phyloP scores from a whole-genome alignment of 2,329 filamentous ascomycete species.

The Fusarium praegraminearum region DNA sequence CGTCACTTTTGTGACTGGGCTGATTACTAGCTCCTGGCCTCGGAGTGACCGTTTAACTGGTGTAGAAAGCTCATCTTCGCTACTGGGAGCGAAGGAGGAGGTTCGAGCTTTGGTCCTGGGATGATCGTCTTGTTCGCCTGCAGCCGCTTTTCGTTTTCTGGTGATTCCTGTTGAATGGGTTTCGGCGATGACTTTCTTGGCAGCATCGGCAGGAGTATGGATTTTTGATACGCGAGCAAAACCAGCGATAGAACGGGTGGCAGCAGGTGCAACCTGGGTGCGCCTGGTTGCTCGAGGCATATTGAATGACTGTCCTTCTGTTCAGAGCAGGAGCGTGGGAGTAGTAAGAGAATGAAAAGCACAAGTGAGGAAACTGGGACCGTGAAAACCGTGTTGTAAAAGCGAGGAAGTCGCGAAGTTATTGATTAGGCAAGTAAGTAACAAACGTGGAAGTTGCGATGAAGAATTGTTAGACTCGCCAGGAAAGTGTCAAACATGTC shows the following conservation, averaged over 20 bases:
- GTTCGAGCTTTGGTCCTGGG: slow-evolving; percentile 45
- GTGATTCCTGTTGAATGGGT: slow-evolving; percentile 35
- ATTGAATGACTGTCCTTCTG: slow-evolving; percentile 1
- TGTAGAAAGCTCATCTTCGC: slow-evolving; percentile 47
- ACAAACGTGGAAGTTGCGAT: slow-evolving; percentile 13
- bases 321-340: slow-evolving; percentile 2
- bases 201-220: slow-evolving; percentile 42
- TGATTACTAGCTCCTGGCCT: slow-evolving; percentile 40
- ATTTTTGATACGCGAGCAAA: slow-evolving; percentile 64
- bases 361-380: slow-evolving; percentile 5
- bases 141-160: slow-evolving; percentile 56
- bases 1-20: slow-evolving; percentile 9
- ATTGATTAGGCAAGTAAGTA: slow-evolving; percentile 1
- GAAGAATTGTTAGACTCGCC: neutral
- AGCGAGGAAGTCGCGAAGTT: slow-evolving; percentile 15
- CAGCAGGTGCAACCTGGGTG: slow-evolving; percentile 37
- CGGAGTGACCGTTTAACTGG: slow-evolving; percentile 49
- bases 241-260: slow-evolving; percentile 54
- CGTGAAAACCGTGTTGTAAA: neutral
- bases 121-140: slow-evolving; percentile 45
- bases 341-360: slow-evolving; percentile 3
- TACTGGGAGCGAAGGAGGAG: slow-evolving; percentile 52
- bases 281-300: slow-evolving; percentile 48
- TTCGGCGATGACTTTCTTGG: slow-evolving; percentile 53
- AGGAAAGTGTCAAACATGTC: slow-evolving; percentile 27